Percentiles rank a stretch among this genome's conserved stretches.
These are phyloP conservation scores for Lumnitzera littorea DNA, from an alignment of 345 rosid species.

Conservation along the genomic window DNA sequence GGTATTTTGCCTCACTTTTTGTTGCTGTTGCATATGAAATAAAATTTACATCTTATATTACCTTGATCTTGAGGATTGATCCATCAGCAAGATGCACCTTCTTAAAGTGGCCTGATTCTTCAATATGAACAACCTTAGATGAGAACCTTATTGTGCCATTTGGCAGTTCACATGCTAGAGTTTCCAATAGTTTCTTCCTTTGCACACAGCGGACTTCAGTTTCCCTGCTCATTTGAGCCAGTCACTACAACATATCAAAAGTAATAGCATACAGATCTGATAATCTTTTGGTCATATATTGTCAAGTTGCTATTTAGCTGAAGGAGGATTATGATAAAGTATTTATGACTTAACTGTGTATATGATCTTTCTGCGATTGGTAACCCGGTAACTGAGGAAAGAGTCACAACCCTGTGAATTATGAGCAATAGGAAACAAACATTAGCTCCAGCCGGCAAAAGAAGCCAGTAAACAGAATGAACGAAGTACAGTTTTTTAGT, in stretches of 20 bases:
- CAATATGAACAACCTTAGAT: slow-evolving; percentile 52
- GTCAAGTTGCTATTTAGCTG: no score
- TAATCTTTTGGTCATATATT: slow-evolving; percentile 41
- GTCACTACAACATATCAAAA: background rate
- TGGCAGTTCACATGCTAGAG: slow-evolving; percentile 52
- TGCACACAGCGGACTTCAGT: slow-evolving; percentile 42
- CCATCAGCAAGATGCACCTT: slow-evolving; percentile 55
- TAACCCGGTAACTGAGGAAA: no score
- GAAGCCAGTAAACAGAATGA: no score
- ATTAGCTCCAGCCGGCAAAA: no score
- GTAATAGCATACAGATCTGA: slow-evolving; percentile 2
- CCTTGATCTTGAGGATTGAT: slow-evolving; percentile 16
- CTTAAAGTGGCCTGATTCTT: slow-evolving; percentile 42
- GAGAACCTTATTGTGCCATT: slow-evolving; percentile 52
- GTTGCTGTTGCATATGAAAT: no score
- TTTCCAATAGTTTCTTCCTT: slow-evolving; percentile 45
- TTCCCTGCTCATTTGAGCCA: slow-evolving; percentile 18
- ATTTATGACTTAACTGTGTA: no score
- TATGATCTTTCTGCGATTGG: no score
- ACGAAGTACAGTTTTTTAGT: no score
- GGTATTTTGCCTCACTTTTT: no score
- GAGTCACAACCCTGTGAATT: no score
- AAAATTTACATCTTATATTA: background rate
- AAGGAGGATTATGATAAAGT: no score
- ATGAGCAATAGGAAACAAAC: no score